Percentiles rank a stretch among this genome's conserved stretches.
Evolutionary conservation across 1,139 yeast species (phyloP).

Genomic region (Spathaspora sp.): DNA sequence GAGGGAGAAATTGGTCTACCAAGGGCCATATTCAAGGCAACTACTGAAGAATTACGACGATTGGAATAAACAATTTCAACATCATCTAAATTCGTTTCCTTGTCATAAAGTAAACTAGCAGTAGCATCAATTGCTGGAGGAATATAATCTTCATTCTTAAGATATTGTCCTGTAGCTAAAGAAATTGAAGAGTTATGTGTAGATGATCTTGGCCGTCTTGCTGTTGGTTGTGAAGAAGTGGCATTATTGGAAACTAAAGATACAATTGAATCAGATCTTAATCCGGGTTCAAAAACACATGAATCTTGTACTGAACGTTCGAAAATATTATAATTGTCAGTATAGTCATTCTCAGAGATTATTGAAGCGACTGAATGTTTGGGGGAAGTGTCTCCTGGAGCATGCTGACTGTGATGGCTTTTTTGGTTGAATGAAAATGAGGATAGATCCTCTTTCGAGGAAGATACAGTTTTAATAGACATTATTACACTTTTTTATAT

Average conservation of each 20-base stretch:
- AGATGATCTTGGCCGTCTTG: slow-evolving; percentile 21
- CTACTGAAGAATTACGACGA: slow-evolving; percentile 59
- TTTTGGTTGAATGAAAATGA: slow-evolving; percentile 19
- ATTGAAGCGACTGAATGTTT: slow-evolving; percentile 8
- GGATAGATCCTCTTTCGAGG: slow-evolving; percentile 15
- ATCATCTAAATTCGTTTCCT: slow-evolving; percentile 57
- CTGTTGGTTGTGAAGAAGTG: slow-evolving; percentile 13
- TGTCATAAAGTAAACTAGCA: slow-evolving; percentile 59
- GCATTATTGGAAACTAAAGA: slow-evolving; percentile 15
- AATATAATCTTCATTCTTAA: slow-evolving; percentile 59
- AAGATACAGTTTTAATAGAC: slow-evolving; percentile 2
- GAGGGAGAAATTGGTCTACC: slow-evolving; percentile 45
- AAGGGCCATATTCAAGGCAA: slow-evolving; percentile 60
- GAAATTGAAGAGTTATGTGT: slow-evolving; percentile 31
- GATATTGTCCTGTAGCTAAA: slow-evolving; percentile 20
- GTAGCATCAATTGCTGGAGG: slow-evolving; percentile 87
- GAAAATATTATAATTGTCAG: slow-evolving; percentile 36
- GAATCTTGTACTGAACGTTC: slow-evolving; percentile 63
- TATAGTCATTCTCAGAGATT: slow-evolving; percentile 1
- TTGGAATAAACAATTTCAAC: slow-evolving; percentile 67
- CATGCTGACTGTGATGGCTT: slow-evolving; percentile 3
- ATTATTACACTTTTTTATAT: background rate
- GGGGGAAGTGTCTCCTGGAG: slow-evolving; percentile 4
- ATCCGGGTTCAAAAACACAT: slow-evolving; percentile 12
- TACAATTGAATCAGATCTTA: slow-evolving; percentile 10